A percentile compares a stretch with the other conserved stretches of the same genome.
Conservation (phyloP, 306 rosid species). For the Vigna nakashimae region DNA sequence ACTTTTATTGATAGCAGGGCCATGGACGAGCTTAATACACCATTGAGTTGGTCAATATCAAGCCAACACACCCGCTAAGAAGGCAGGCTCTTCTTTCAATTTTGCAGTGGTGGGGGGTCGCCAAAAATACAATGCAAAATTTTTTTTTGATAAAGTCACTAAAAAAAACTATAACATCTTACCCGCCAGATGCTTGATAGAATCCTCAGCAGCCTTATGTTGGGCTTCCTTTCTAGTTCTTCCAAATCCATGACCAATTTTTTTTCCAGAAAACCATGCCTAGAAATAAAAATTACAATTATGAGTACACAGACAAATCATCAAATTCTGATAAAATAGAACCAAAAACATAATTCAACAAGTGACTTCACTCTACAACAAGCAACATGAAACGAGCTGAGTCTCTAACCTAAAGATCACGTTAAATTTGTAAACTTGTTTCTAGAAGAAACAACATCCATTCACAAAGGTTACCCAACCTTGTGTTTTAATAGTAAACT, state of each 20-base stretch:
- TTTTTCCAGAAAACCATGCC: conserved; percentile 93
- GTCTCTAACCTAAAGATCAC: conserved; percentile 23
- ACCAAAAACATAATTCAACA: conserved; percentile 30
- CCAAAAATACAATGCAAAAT: neutral
- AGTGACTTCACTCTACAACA: conserved; percentile 23
- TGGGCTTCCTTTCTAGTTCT: conserved; percentile 94
- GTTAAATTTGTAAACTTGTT: conserved; percentile 25
- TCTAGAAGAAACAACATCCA: conserved; percentile 18
- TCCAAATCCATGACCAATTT: conserved; percentile 86
- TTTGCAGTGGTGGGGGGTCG: no score
- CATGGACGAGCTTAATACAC: neutral
- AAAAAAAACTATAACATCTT: conserved; percentile 34
- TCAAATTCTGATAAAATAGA: conserved; percentile 38
- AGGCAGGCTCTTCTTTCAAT: conserved; percentile 13
- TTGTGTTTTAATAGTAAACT: conserved; percentile 5
- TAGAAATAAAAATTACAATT: conserved; percentile 47
- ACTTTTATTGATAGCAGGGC: conserved; percentile 15
- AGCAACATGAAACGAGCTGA: conserved; percentile 36
- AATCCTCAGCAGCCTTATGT: conserved; percentile 79
- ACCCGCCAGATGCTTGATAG: conserved; percentile 92
- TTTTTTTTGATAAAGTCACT: conserved; percentile 13
- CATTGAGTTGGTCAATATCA: conserved; percentile 23
- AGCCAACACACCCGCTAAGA: neutral
- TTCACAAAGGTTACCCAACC: conserved; percentile 20
- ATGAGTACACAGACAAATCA: conserved; percentile 33